phyloP scores from a whole-genome alignment of 2,329 filamentous ascomycete genomes.

The Aspergillus fijiensis region DNA sequence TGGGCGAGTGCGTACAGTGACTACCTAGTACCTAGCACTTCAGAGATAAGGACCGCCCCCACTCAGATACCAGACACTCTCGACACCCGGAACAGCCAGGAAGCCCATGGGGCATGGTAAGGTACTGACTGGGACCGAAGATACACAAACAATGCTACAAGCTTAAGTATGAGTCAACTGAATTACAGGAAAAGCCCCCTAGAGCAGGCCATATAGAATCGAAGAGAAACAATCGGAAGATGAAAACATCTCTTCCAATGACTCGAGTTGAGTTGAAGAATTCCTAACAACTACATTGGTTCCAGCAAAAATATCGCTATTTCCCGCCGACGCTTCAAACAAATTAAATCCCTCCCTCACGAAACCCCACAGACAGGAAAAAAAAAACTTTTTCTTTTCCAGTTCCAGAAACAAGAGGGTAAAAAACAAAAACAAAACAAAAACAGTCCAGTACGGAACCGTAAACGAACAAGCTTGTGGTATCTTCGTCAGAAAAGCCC shows the following conservation, averaged over 20 bases:
- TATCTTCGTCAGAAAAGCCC: constrained; percentile 21
- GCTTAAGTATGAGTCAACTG: too few relatives aligned
- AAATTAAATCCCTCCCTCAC: background rate
- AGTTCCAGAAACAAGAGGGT: background rate
- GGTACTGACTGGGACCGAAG: too few relatives aligned
- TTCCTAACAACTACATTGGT: background rate
- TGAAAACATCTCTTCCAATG: background rate
- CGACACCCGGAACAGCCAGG: too few relatives aligned
- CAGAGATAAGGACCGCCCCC: too few relatives aligned
- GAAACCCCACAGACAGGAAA: constrained; percentile 9
- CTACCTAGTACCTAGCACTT: too few relatives aligned
- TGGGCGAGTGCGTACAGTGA: too few relatives aligned
- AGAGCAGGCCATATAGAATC: background rate
- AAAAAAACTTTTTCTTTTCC: too few relatives aligned
- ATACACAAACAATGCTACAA: too few relatives aligned
- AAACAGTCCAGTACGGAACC: constrained; percentile 14
- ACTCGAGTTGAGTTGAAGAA: background rate
- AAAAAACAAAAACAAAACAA: constrained; percentile 14
- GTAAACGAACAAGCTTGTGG: constrained; percentile 7
- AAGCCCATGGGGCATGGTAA: too few relatives aligned
- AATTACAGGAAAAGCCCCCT: background rate
- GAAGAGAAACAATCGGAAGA: background rate
- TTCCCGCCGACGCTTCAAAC: constrained; percentile 24
- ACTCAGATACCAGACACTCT: too few relatives aligned
- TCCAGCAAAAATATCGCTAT: constrained; percentile 11